Percentiles rank a stretch among this genome's conserved stretches.
phyloP scores from a whole-genome alignment of 305 asterid genomes.

The Coffea humblotiana region DNA sequence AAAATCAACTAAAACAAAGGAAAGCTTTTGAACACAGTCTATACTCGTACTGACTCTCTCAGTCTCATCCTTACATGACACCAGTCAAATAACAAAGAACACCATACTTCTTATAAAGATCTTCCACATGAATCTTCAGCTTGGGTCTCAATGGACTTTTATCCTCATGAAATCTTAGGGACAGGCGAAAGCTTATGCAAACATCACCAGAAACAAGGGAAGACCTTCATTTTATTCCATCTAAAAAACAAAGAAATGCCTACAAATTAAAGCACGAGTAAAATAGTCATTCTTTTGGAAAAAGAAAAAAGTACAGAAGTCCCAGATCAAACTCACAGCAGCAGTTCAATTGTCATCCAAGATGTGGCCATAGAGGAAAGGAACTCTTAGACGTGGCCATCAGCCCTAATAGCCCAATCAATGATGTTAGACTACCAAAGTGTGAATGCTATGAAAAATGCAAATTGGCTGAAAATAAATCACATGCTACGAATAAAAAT shows the following conservation, averaged over 20 bases:
- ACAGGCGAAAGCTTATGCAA: neutral
- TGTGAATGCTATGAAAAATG: neutral
- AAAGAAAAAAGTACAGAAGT: neutral
- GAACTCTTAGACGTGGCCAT: neutral
- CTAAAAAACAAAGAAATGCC: neutral
- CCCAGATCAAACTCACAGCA: neutral
- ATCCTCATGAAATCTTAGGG: neutral
- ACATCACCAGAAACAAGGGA: neutral
- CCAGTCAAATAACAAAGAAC: neutral
- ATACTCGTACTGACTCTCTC: neutral
- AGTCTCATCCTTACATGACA: neutral
- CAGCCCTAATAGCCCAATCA: constrained; percentile 5
- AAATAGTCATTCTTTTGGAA: neutral
- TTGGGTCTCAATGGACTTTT: neutral
- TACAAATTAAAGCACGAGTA: neutral
- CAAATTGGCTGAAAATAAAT: neutral
- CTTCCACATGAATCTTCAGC: neutral
- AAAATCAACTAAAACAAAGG: neutral
- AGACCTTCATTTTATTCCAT: neutral
- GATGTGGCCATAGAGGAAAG: neutral
- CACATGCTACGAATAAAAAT: neutral
- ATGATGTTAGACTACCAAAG: neutral
- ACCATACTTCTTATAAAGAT: neutral
- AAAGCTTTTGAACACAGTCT: neutral
- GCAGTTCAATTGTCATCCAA: constrained; percentile 2